Percentiles rank a stretch among this genome's conserved stretches.
These are phyloP conservation scores for Phoenix dactylifera DNA, from an alignment of 176 grass and related monocot genomes.

Conservation along the genomic window DNA sequence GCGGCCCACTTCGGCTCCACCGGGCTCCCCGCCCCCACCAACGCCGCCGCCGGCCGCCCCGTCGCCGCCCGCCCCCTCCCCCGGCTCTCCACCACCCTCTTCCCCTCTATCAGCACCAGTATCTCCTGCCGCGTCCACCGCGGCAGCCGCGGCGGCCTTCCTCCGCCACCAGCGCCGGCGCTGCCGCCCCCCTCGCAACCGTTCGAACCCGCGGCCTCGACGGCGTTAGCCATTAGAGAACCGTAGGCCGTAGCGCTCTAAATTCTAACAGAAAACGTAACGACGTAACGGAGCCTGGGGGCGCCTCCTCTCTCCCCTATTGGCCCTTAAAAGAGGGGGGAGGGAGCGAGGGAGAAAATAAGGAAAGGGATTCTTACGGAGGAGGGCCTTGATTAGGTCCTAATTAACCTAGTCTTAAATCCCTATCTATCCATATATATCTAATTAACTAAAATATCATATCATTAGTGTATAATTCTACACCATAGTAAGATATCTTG, in stretches of 20 bases:
- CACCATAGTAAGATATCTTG: constrained; percentile 14
- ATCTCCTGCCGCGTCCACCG: constrained; percentile 94
- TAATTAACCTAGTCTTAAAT: constrained; percentile 4
- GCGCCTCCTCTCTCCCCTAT: background rate
- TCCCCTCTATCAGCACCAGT: constrained; percentile 86
- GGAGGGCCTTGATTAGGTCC: too few relatives aligned
- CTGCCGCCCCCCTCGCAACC: constrained; percentile 14
- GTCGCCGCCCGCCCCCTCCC: constrained; percentile 33
- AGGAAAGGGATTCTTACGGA: background rate
- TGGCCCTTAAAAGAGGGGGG: background rate
- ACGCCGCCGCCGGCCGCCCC: constrained; percentile 12
- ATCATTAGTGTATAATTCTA: constrained; percentile 14
- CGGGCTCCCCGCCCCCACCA: background rate
- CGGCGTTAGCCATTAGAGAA: constrained; percentile 60
- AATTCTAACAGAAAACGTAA: background rate
- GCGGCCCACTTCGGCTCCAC: constrained; percentile 91
- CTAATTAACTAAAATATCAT: constrained; percentile 1
- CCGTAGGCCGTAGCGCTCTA: background rate
- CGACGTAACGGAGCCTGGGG: constrained; percentile 7
- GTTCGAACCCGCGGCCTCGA: constrained; percentile 32
- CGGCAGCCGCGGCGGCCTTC: constrained; percentile 55
- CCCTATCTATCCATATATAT: constrained; percentile 10
- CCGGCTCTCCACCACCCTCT: constrained; percentile 64
- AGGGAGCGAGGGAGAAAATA: background rate
- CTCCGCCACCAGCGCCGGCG: constrained; percentile 11